Evolutionary conservation across 768 basidiomycete species (phyloP).

Genomic region (Hirschioporus abietinus): DNA sequence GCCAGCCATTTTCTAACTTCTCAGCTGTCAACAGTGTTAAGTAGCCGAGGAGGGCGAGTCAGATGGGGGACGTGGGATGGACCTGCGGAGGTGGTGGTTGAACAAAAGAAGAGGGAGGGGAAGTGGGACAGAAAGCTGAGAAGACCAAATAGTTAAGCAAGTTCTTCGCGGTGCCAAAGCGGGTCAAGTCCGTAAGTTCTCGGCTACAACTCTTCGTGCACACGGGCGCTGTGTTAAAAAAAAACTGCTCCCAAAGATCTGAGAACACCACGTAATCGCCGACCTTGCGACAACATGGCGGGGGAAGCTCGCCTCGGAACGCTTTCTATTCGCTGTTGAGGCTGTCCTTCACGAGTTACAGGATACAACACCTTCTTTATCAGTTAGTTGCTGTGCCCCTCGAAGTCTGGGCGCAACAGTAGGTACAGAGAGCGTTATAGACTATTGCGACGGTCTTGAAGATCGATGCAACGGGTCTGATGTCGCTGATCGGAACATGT

Average conservation of each 20-base stretch:
- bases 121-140: background rate
- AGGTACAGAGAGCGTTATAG: background rate
- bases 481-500: background rate
- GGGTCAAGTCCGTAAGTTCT: background rate
- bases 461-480: background rate
- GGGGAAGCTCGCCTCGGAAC: background rate
- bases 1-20: background rate
- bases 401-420: background rate
- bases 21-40: background rate
- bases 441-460: background rate
- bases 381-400: background rate
- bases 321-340: background rate
- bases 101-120: background rate
- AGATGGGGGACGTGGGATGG: background rate
- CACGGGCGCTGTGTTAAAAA: background rate
- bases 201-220: background rate
- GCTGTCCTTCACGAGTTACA: background rate
- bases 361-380: background rate
- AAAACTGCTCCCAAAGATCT: background rate
- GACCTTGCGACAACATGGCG: background rate
- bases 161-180: background rate
- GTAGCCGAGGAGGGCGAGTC: too few relatives aligned
- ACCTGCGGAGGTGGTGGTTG: background rate
- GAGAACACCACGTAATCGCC: background rate
- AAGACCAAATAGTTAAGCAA: background rate